phyloP scores from a whole-genome alignment of 495 filamentous ascomycete genomes.

The Daldinia childiae region DNA sequence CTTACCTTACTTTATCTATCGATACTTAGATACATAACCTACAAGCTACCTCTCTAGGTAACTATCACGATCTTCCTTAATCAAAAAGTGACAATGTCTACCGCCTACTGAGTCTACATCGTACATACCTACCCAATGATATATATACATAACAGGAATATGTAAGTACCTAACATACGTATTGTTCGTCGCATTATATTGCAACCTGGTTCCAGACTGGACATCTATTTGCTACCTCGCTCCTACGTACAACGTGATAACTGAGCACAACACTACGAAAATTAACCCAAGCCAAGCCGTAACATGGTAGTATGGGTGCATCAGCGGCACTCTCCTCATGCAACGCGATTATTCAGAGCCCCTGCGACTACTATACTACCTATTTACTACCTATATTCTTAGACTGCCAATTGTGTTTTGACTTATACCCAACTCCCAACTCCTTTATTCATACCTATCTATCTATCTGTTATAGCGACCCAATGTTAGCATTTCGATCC shows the following conservation, averaged over 20 bases:
- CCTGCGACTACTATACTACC: not conserved
- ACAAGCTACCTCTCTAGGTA: not conserved
- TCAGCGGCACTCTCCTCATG: conserved; percentile 14
- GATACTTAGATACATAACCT: too few relatives aligned
- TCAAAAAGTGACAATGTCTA: not conserved
- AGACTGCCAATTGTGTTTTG: not conserved
- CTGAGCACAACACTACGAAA: not conserved
- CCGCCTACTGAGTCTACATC: not conserved
- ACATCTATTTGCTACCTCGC: not conserved
- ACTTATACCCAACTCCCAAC: not conserved
- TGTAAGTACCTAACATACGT: too few relatives aligned
- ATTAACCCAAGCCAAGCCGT: not conserved
- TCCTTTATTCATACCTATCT: not conserved
- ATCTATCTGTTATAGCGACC: not conserved
- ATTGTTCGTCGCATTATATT: not conserved
- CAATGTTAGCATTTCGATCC: not conserved
- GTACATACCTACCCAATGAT: not conserved
- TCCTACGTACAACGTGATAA: not conserved
- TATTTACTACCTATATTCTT: not conserved
- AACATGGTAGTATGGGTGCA: not conserved
- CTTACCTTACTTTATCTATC: not conserved
- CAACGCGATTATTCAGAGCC: conserved; percentile 41
- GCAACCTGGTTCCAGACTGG: not conserved
- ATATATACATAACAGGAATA: too few relatives aligned
- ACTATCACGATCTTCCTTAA: not conserved